Base-by-base conservation (phyloP, 2,329 filamentous ascomycete species). In the Neofusicoccum laricinum region DNA sequence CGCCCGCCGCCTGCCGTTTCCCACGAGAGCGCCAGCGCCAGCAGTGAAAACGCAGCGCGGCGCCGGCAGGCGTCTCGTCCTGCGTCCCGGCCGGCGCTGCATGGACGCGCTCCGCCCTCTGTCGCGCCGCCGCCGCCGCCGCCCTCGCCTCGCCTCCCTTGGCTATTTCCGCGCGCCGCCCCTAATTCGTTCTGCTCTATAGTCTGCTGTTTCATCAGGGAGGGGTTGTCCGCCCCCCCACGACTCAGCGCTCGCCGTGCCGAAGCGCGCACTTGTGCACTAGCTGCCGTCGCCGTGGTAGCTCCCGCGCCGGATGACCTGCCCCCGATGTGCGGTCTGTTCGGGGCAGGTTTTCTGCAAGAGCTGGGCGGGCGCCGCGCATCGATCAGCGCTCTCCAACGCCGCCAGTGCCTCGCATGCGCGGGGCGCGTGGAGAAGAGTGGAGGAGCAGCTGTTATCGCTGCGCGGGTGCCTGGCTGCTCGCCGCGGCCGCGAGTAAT, bases 341-440 rank as follows among this genome's bases (percentile, higher is more conserved):
- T n/a, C n/a, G n/a, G n/a, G n/a, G n/a, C 49, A 4, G 10, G 17
- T 6, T 12, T 11, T 45, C 50, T 17, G 50, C 50, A 41, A 55
- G 50, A 25, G 53, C 53, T 58, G 53, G 53, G 36, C 3, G 2
- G 46, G 25, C 46, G 46, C 21, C 49, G 34, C 50, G 50, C 34
- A n/a, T 58, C 53, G 53, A 58, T 45, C 53, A 34, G 25, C 53
- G 38, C 53, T 45, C 38, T 45, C 15, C 53, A 43, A 58, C 14
- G 41, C 51, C 19, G 53, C 38, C 32, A 32, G 21, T 58, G 53
- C 53, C 21, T 45, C 53, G 53, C 53, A 45, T 58, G 40, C 53
- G 53, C 53, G 53, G 53, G 53, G 55, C 41, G 40, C 55, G 55
- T 46, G 55, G 55, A 59, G 55, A 59, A 46, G 36, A 19, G 49